These are phyloP conservation scores for Syncephalastrum monosporum DNA, from an alignment of 371 early-diverging fungal genomes.

Conservation along the genomic window DNA sequence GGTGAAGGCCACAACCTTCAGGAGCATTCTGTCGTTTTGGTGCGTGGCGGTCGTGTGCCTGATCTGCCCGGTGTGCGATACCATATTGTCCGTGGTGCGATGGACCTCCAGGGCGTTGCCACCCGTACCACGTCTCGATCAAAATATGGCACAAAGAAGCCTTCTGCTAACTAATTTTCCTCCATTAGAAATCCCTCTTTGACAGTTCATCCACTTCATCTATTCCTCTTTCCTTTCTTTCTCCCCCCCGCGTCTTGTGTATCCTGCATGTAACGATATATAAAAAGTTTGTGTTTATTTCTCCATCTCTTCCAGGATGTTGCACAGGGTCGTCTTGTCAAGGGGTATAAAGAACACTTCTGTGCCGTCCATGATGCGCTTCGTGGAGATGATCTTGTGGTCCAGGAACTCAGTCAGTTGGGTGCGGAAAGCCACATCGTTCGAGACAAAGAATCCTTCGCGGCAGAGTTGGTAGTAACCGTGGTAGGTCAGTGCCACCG, in stretches of 20 bases:
- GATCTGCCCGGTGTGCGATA: constrained; percentile 98
- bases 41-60: constrained; percentile 91
- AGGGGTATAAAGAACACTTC: constrained; percentile 85
- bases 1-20: constrained; percentile 98
- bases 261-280: not conserved
- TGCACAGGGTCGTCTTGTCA: constrained; percentile 56
- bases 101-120: constrained; percentile 94
- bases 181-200: too few species aligned
- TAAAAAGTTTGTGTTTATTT: not conserved
- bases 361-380: constrained; percentile 68
- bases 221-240: not conserved
- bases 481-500: constrained; percentile 61
- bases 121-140: constrained; percentile 82
- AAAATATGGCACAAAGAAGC: constrained; percentile 88
- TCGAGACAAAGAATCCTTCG: constrained; percentile 82
- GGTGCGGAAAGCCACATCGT: constrained; percentile 77
- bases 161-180: not conserved
- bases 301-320: constrained; percentile 59
- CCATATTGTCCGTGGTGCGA: constrained; percentile 89
- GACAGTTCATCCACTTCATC: too few species aligned
- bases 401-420: constrained; percentile 91
- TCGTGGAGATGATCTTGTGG: constrained; percentile 79
- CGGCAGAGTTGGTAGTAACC: constrained; percentile 70
- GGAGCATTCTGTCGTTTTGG: constrained; percentile 95
- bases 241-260: not conserved